Evolutionary conservation across 2,329 filamentous ascomycete species (phyloP).

Genomic region (Venturia oleaginea): DNA sequence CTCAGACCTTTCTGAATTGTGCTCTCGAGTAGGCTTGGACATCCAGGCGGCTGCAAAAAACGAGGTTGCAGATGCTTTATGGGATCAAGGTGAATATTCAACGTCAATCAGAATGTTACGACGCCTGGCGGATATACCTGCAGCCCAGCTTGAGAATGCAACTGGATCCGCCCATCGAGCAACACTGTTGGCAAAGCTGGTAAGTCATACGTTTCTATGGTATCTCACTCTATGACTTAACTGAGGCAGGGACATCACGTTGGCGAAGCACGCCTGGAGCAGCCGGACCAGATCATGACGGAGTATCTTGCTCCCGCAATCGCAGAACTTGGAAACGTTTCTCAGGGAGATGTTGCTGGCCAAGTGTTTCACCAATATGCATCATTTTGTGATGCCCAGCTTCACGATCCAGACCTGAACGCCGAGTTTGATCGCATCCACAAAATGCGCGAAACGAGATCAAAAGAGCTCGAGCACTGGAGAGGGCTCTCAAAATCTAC

Average conservation of each 20-base stretch:
- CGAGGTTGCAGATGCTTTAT: conserved; percentile 81
- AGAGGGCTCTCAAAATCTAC: conserved; percentile 38
- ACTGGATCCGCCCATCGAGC: conserved; percentile 28
- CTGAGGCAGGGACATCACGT: conserved; percentile 62
- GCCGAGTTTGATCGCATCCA: conserved; percentile 78
- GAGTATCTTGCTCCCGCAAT: conserved; percentile 80
- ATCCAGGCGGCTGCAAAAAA: conserved; percentile 70
- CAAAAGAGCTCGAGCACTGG: conserved; percentile 64
- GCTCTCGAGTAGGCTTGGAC: conserved; percentile 60
- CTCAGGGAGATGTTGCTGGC: conserved; percentile 64
- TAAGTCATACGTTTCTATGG: conserved; percentile 25
- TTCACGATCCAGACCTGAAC: conserved; percentile 74
- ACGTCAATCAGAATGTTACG: conserved; percentile 85
- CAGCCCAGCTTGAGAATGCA: neutral
- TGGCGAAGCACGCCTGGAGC: conserved; percentile 82
- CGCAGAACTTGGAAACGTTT: conserved; percentile 63
- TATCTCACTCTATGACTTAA: conserved; percentile 8
- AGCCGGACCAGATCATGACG: conserved; percentile 80
- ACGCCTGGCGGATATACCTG: conserved; percentile 40
- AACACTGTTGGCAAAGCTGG: conserved; percentile 74
- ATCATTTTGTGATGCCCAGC: conserved; percentile 85
- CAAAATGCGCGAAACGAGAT: conserved; percentile 70
- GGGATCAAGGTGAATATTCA: conserved; percentile 86
- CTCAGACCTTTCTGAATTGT: conserved; percentile 64
- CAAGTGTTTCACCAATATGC: conserved; percentile 93